A percentile compares a stretch with the other conserved stretches of the same genome.
These are phyloP conservation scores for Strobilomyces echinocephalus DNA, from an alignment of 768 basidiomycete species.

Conservation along the genomic window DNA sequence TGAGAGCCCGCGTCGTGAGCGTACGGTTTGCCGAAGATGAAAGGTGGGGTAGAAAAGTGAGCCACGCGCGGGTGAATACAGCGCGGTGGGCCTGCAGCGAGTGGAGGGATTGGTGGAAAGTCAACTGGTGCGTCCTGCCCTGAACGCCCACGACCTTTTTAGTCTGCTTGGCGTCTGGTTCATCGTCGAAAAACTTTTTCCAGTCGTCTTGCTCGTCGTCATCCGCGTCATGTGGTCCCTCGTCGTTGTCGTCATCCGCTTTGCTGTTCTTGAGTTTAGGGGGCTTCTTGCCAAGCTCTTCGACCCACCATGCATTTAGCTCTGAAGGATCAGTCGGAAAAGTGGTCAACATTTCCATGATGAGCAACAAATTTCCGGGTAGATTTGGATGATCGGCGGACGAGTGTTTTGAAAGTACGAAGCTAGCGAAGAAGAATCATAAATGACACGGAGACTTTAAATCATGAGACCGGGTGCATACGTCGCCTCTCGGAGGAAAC, in stretches of 20 bases:
- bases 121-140: conserved; percentile 57
- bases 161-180: conserved; percentile 33
- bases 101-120: conserved; percentile 73
- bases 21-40: conserved; percentile 36
- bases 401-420: conserved; percentile 23
- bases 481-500: conserved; percentile 79
- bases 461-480: conserved; percentile 29
- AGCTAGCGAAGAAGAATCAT: conserved; percentile 9
- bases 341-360: conserved; percentile 63
- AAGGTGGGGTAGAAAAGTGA: conserved; percentile 61
- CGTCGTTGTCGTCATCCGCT: conserved; percentile 35
- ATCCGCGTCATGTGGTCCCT: conserved; percentile 30
- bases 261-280: conserved; percentile 44
- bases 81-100: conserved; percentile 72
- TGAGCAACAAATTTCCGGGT: conserved; percentile 51
- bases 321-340: conserved; percentile 71
- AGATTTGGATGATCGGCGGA: conserved; percentile 35
- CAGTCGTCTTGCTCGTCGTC: conserved; percentile 57
- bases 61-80: conserved; percentile 80
- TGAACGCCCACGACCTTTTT: conserved; percentile 35
- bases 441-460: background rate
- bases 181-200: conserved; percentile 81
- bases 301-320: conserved; percentile 75
- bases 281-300: conserved; percentile 58
- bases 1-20: conserved; percentile 55